Percentiles rank a stretch among this genome's conserved stretches.
phyloP scores from a whole-genome alignment of 1,284 basidiomycete species.

The Ustanciosporium gigantosporum region DNA sequence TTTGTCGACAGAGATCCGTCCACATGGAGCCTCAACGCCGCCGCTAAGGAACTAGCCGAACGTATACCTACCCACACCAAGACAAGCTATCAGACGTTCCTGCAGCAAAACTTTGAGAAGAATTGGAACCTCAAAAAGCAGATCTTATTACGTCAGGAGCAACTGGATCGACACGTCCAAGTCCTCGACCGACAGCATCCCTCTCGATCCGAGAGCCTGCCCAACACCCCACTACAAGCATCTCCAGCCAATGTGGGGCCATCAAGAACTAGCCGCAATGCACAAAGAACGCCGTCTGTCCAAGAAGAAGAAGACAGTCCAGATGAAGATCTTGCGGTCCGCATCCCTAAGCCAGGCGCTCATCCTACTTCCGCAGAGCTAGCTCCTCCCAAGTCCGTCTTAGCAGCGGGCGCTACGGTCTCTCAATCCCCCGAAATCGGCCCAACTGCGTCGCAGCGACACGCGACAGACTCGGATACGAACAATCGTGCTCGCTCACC shows the following conservation, averaged over 20 bases:
- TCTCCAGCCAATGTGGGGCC: too few species aligned
- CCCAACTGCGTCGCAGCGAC: too few species aligned
- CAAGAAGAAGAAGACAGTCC: background rate
- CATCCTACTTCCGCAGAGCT: background rate
- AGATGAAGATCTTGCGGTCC: background rate
- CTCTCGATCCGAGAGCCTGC: too few species aligned
- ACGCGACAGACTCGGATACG: too few species aligned
- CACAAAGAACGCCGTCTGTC: too few species aligned
- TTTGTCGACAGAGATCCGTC: slow-evolving; percentile 17
- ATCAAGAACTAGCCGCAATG: too few species aligned
- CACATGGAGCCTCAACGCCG: slow-evolving; percentile 36
- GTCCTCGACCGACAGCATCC: too few species aligned
- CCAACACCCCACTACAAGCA: too few species aligned
- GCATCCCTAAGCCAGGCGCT: background rate
- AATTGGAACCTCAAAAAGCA: slow-evolving; percentile 22
- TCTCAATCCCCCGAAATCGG: too few species aligned
- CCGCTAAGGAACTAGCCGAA: slow-evolving; percentile 25
- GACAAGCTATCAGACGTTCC: slow-evolving; percentile 38
- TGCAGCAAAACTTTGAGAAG: slow-evolving; percentile 34
- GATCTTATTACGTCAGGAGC: slow-evolving; percentile 1
- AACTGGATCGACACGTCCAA: too few species aligned
- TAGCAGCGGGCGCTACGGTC: too few species aligned
- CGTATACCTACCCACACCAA: slow-evolving; percentile 25
- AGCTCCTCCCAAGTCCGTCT: background rate
- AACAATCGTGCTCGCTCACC: too few species aligned